phyloP scores from a whole-genome alignment of 2,329 filamentous ascomycete genomes.

The Diplodia sapinea region DNA sequence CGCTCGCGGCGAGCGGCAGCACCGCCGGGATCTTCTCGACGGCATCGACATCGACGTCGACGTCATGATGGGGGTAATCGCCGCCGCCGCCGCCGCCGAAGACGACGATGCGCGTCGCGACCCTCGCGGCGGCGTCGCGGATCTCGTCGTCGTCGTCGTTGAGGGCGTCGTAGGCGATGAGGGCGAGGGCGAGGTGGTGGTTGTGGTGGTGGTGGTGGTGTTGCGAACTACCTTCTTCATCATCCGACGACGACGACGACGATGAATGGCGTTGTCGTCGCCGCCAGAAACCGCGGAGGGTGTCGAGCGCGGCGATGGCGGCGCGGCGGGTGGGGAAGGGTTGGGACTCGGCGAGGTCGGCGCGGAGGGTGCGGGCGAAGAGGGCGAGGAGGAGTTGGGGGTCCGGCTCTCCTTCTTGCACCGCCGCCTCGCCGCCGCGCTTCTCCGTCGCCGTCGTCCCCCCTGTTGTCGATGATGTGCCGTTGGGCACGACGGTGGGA shows the following conservation, averaged over 20 bases:
- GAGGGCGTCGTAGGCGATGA: slow-evolving; percentile 75
- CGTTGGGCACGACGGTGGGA: not conserved
- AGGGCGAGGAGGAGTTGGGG: not conserved
- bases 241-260: too few relatives aligned
- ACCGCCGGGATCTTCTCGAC: slow-evolving; percentile 40
- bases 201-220: too few relatives aligned
- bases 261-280: not conserved
- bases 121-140: slow-evolving; percentile 66
- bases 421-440: not conserved
- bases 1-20: slow-evolving; percentile 36
- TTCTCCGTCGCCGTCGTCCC: not conserved
- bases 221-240: too few relatives aligned
- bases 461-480: too few relatives aligned
- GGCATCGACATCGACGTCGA: not conserved
- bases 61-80: too few relatives aligned
- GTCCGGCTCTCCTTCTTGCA: not conserved
- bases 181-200: slow-evolving; percentile 38
- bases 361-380: slow-evolving; percentile 23
- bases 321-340: slow-evolving; percentile 70
- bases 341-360: slow-evolving; percentile 41
- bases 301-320: slow-evolving; percentile 61
- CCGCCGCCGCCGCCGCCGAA: not conserved
- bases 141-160: slow-evolving; percentile 94
- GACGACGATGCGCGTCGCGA: slow-evolving; percentile 56
- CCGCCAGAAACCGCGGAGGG: slow-evolving; percentile 43